Conservation (phyloP, 305 asterid species). For the Caryopteris hybrid region DNA sequence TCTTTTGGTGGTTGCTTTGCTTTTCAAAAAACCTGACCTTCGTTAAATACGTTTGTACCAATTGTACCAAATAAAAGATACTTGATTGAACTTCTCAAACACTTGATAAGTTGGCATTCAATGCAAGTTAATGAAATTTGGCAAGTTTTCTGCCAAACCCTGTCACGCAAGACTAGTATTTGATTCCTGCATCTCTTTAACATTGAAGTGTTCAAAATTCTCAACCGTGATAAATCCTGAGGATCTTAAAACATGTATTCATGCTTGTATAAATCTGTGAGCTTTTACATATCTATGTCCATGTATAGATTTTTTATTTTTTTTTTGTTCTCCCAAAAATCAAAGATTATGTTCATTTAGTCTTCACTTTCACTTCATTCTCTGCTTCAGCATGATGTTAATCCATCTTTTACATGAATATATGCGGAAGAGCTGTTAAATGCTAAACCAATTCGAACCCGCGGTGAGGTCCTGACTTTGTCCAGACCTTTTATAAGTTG, state of each 20-base stretch:
- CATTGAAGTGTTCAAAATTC: background rate
- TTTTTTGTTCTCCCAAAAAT: background rate
- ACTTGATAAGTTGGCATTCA: background rate
- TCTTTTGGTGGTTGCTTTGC: background rate
- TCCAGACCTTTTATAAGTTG: background rate
- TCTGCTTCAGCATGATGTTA: background rate
- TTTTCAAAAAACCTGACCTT: background rate
- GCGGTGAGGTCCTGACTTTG: background rate
- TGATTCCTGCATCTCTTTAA: background rate
- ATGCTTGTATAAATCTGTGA: background rate
- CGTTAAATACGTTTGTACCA: background rate
- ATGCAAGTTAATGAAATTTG: no score
- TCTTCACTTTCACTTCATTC: background rate
- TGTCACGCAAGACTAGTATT: background rate
- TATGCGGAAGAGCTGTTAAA: background rate
- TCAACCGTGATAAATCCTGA: background rate
- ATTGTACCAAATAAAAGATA: background rate
- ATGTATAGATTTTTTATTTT: no score
- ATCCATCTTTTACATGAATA: background rate
- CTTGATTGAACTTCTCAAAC: background rate
- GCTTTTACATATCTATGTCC: background rate
- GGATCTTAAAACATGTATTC: background rate
- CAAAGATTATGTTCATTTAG: background rate
- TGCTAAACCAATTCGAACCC: background rate
- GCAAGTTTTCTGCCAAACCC: background rate